Conservation (phyloP, 75 land plant genomes). For the Ceratopteris richardii region DNA sequence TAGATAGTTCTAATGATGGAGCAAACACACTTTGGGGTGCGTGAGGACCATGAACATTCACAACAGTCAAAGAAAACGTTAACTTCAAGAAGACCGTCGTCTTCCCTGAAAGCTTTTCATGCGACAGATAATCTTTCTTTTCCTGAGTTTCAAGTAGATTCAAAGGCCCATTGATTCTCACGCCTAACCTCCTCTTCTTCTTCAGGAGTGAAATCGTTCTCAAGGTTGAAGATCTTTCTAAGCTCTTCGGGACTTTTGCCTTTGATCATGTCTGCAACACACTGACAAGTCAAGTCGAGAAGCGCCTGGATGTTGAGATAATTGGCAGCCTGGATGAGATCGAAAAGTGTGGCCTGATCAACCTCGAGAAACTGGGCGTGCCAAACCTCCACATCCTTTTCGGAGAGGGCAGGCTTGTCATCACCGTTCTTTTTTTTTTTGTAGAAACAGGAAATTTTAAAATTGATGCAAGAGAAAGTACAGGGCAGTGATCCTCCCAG, state of each 20-base stretch:
- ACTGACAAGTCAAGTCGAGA: constrained; percentile 22
- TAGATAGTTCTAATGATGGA: no score
- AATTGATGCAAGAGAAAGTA: no score
- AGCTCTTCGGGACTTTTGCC: constrained; percentile 27
- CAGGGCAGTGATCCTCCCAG: no score
- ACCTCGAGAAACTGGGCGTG: constrained; percentile 54
- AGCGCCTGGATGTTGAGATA: constrained; percentile 22
- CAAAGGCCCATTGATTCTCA: constrained; percentile 36
- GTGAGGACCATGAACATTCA: no score
- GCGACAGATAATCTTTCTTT: no score
- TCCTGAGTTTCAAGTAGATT: constrained; percentile 5
- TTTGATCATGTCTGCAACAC: constrained; percentile 24
- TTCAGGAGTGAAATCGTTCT: constrained; percentile 33
- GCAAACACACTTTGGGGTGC: no score
- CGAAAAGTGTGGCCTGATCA: constrained; percentile 58
- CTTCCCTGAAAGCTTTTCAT: no score
- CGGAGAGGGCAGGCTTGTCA: constrained; percentile 16
- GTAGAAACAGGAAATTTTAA: no score
- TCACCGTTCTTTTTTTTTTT: no score
- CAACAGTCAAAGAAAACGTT: no score
- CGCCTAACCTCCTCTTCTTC: constrained; percentile 35
- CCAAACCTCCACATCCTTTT: constrained; percentile 50
- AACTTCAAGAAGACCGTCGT: no score
- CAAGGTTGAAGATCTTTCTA: constrained; percentile 20
- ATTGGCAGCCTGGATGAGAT: constrained; percentile 41